Percentiles rank a stretch among this genome's conserved stretches.
phyloP scores from a whole-genome alignment of 2,329 filamentous ascomycete genomes.

The Didymella arachidicola region DNA sequence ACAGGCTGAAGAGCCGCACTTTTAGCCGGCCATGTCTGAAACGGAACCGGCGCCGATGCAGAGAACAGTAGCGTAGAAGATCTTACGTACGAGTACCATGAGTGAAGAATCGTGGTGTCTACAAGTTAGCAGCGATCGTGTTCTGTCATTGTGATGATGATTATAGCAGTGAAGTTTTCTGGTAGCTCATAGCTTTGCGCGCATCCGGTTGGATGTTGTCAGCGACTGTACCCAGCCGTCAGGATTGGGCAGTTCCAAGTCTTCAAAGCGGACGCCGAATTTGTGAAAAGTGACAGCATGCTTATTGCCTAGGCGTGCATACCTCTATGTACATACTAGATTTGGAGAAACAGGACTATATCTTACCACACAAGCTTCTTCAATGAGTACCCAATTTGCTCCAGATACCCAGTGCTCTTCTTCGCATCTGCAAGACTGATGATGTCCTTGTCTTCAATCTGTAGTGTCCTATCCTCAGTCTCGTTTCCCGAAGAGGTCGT shows the following conservation, averaged over 20 bases:
- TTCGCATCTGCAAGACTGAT: slow-evolving; percentile 85
- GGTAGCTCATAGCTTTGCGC: neutral
- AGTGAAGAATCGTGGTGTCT: neutral
- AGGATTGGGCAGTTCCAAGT: neutral
- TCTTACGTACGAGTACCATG: neutral
- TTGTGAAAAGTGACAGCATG: neutral
- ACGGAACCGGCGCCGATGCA: slow-evolving; percentile 5
- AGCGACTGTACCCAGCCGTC: too few species aligned
- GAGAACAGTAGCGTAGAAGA: neutral
- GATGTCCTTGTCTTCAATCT: slow-evolving; percentile 71
- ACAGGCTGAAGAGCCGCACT: slow-evolving; percentile 5
- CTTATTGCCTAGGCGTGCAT: neutral
- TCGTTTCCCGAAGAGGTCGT: slow-evolving; percentile 40
- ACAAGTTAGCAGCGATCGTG: too few species aligned
- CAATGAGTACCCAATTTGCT: slow-evolving; percentile 86
- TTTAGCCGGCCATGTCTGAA: neutral
- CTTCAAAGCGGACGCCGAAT: neutral
- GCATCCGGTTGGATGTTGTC: neutral
- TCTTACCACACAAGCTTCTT: slow-evolving; percentile 87
- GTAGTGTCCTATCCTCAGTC: slow-evolving; percentile 38
- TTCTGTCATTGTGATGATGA: too few species aligned
- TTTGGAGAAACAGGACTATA: neutral
- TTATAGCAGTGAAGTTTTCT: too few species aligned
- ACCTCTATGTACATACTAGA: neutral
- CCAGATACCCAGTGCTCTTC: slow-evolving; percentile 83